Evolutionary conservation across 352 stramenopile species (phyloP).

Genomic region (Achlya hypogyna): DNA sequence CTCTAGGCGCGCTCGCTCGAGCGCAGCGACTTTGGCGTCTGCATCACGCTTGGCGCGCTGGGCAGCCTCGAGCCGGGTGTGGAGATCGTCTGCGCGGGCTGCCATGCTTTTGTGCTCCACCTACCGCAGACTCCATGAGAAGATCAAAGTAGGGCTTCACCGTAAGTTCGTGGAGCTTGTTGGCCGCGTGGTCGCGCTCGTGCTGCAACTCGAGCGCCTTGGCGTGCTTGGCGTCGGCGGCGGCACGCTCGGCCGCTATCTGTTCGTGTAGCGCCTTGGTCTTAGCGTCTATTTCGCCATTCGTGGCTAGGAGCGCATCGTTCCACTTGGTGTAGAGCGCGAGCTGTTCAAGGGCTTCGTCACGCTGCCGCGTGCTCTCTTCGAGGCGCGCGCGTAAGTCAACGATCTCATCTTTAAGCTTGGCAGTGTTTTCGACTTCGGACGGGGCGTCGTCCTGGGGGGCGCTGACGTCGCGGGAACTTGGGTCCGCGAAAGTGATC

Average conservation of each 20-base stretch:
- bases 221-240: not conserved
- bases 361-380: not conserved
- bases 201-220: not conserved
- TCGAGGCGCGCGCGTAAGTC: not conserved
- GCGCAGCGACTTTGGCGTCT: not conserved
- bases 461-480: constrained; percentile 19
- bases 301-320: constrained; percentile 4
- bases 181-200: not conserved
- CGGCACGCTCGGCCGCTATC: not conserved
- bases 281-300: constrained; percentile 4
- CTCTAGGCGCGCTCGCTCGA: not conserved
- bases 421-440: not conserved
- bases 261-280: not conserved
- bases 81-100: constrained; percentile 45
- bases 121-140: not conserved
- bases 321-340: constrained; percentile 18
- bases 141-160: not conserved
- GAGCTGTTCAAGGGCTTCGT: not conserved
- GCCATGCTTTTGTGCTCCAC: constrained; percentile 39
- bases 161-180: not conserved
- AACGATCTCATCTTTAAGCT: not conserved
- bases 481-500: constrained; percentile 39
- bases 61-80: constrained; percentile 29
- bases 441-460: constrained; percentile 30
- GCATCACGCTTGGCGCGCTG: not conserved